phyloP scores from a whole-genome alignment of 2,329 filamentous ascomycete species.

The Monilinia aucupariae region DNA sequence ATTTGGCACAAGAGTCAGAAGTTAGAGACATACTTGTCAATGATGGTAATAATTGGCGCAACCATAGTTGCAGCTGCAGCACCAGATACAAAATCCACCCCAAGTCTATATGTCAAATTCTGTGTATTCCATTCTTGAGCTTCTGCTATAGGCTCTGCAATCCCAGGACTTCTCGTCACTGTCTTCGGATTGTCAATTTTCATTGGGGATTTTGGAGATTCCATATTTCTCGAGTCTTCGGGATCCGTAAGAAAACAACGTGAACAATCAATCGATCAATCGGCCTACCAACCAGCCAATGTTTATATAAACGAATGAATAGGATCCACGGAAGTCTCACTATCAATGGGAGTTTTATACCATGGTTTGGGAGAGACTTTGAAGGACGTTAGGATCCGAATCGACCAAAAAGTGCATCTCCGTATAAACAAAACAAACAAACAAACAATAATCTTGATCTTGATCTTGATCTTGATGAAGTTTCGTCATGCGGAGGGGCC shows the following conservation, averaged over 20 bases:
- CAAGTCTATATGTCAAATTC: conserved; percentile 61
- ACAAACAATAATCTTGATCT: too few relatives aligned
- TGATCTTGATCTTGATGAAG: too few relatives aligned
- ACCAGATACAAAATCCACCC: conserved; percentile 64
- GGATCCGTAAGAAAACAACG: conserved; percentile 5
- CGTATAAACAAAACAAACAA: not conserved
- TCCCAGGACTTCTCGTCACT: conserved; percentile 11
- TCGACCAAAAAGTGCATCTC: not conserved
- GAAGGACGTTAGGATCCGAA: not conserved
- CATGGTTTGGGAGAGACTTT: not conserved
- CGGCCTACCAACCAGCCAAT: too few relatives aligned
- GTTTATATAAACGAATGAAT: not conserved
- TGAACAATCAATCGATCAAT: not conserved
- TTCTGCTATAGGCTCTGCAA: conserved; percentile 21
- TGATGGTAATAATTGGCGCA: conserved; percentile 78
- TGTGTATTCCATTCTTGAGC: conserved; percentile 64
- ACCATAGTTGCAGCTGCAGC: conserved; percentile 68
- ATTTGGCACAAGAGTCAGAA: conserved; percentile 1
- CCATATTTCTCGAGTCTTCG: conserved; percentile 1
- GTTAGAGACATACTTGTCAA: conserved; percentile 62
- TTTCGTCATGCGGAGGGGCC: too few relatives aligned
- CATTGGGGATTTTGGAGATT: conserved; percentile 5
- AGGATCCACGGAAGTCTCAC: not conserved
- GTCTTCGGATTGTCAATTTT: conserved; percentile 15
- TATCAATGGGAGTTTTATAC: not conserved